Percentiles rank a stretch among this genome's conserved stretches.
These are phyloP conservation scores for Artomyces pyxidatus DNA, from an alignment of 768 basidiomycete genomes.

Conservation along the genomic window DNA sequence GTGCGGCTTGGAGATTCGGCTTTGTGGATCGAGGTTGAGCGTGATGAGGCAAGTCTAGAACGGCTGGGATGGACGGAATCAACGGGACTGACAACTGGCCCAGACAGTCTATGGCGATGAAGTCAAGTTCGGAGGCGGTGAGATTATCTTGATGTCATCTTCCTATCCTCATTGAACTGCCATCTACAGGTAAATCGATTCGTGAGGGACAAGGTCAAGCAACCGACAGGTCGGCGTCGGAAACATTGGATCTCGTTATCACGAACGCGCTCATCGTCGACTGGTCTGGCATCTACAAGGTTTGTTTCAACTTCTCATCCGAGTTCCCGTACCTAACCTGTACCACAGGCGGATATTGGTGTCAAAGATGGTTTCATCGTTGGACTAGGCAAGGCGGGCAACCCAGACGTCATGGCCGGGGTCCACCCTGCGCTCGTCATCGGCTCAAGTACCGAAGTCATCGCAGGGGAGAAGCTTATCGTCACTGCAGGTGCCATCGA, in stretches of 20 bases:
- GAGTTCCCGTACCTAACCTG: constrained; percentile 4
- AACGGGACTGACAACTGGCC: too few species aligned
- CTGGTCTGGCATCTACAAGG: constrained; percentile 95
- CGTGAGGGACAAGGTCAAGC: constrained; percentile 97
- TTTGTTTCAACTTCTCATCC: constrained; percentile 17
- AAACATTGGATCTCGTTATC: constrained; percentile 85
- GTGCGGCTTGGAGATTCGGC: constrained; percentile 83
- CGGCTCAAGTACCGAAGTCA: constrained; percentile 89
- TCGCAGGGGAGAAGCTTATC: constrained; percentile 93
- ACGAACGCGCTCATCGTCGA: constrained; percentile 94
- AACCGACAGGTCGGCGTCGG: constrained; percentile 54
- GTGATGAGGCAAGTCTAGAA: constrained; percentile 64
- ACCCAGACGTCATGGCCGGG: constrained; percentile 85
- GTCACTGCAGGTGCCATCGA: constrained; percentile 92
- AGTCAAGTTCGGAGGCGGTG: constrained; percentile 95
- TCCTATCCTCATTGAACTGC: not conserved
- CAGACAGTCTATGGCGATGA: constrained; percentile 92
- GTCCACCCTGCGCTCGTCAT: constrained; percentile 69
- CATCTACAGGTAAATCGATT: constrained; percentile 71
- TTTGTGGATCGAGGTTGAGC: constrained; percentile 90
- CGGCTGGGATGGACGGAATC: too few species aligned
- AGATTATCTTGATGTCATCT: constrained; percentile 5
- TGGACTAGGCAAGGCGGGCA: constrained; percentile 96
- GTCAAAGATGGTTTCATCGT: constrained; percentile 74
- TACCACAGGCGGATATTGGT: constrained; percentile 96